Evolutionary conservation across 352 stramenopile genomes (phyloP), one percentile per base, ranked within the genome.

Genomic region (Globisporangium abappressorium): DNA sequence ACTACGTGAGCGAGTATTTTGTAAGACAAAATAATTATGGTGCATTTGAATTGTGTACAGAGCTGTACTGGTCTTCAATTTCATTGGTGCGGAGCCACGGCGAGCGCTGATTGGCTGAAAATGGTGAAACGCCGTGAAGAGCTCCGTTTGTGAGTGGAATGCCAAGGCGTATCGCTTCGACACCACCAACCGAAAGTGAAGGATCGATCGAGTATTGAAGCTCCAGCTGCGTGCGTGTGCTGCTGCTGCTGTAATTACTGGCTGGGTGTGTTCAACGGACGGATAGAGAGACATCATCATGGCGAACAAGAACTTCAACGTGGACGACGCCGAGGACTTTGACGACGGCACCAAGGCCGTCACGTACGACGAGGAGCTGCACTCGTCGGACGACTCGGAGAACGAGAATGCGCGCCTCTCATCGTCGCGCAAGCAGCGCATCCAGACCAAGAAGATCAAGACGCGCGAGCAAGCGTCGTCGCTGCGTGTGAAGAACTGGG

Each of bases 241-340:
- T 41, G 34, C 15, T 58, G 54, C 18, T 28, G 26, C 36, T 36
- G 41, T 5, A 22, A 22, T 18, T 51, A 22, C 38, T 59, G 47
- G 8, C 18, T 41, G 24, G 33, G 56, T 55, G n/a, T 9, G 47
- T 54, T 47, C 43, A 51, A 2, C 43, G 3, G 38, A 46, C 38
- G 3, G 43, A 51, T 22, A 22, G 28, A 60, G 30, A 58, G 18
- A 59, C 28, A n/a, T 3, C 15, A 46, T 15, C 55, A 94, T 92
- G 82, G 69, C 70, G 60, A 64, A 83, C 34, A 81, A 81, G 71
- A 75, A 84, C 67, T 93, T 92, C 64, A 87, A 93, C 63, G 81
- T 94, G 53, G 86, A 94, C 66, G 79, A 86, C 62, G 84, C 83
- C 26, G 86, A 94, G 47, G 86, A 94, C 70, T 94, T 92, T 70